These are phyloP conservation scores for Penicillium bialowiezense DNA, from an alignment of 495 filamentous ascomycete genomes.

Conservation along the genomic window DNA sequence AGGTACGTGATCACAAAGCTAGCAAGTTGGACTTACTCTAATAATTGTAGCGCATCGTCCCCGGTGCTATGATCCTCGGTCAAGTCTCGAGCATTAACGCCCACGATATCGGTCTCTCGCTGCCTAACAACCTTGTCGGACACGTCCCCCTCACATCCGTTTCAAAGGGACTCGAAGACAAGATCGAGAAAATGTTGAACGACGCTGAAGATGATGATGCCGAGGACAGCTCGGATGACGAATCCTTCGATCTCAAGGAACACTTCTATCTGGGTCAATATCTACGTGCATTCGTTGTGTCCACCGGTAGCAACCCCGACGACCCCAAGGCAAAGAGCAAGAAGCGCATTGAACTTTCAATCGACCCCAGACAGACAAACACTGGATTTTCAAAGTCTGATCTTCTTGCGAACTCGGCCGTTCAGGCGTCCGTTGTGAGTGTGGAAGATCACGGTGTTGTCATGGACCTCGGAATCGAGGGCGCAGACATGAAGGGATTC, in stretches of 20 bases:
- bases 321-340: conserved; percentile 66
- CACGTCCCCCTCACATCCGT: conserved; percentile 89
- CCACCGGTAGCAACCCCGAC: conserved; percentile 52
- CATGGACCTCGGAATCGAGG: conserved; percentile 82
- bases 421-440: conserved; percentile 86
- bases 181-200: conserved; percentile 61
- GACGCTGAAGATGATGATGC: conserved; percentile 49
- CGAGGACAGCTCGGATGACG: conserved; percentile 53
- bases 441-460: conserved; percentile 93
- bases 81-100: conserved; percentile 78
- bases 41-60: conserved; percentile 65
- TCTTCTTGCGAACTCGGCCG: conserved; percentile 64
- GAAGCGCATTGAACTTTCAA: conserved; percentile 77
- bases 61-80: conserved; percentile 82
- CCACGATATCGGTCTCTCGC: conserved; percentile 71
- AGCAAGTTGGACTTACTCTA: conserved; percentile 21
- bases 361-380: conserved; percentile 75
- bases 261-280: conserved; percentile 86
- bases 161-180: conserved; percentile 68
- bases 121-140: conserved; percentile 90
- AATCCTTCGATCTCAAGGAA: conserved; percentile 62
- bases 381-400: conserved; percentile 65
- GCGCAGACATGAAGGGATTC: conserved; percentile 70
- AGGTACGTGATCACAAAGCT: conserved; percentile 50
- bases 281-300: conserved; percentile 78